Conservation (phyloP, 345 rosid genomes). For the Trapa bicornis region DNA sequence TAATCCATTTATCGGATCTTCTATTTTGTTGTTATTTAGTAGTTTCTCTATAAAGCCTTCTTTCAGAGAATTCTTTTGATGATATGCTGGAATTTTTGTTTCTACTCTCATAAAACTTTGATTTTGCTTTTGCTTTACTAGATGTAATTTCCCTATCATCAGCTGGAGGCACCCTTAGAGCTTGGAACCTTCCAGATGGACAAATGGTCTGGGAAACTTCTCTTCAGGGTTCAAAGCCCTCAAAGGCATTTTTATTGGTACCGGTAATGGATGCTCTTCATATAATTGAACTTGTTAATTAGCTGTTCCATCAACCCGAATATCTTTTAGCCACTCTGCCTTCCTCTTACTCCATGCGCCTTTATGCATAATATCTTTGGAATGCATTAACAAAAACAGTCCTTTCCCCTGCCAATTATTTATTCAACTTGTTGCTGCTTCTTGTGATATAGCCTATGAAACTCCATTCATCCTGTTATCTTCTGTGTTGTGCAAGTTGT, state of each 20-base stretch:
- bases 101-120: not conserved
- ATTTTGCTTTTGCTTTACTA: conserved; percentile 17
- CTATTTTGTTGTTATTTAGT: too few relatives aligned
- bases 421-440: not conserved
- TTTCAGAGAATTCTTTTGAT: too few relatives aligned
- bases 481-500: conserved; percentile 2
- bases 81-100: too few relatives aligned
- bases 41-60: too few relatives aligned
- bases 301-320: not conserved
- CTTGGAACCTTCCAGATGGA: conserved; percentile 98
- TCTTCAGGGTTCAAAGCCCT: conserved; percentile 39
- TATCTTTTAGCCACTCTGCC: not conserved
- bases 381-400: not conserved
- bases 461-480: not conserved
- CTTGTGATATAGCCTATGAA: not conserved
- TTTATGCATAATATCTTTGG: not conserved
- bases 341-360: not conserved
- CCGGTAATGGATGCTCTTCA: not conserved
- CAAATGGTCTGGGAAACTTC: conserved; percentile 92
- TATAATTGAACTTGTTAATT: not conserved
- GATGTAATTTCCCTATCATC: conserved; percentile 77
- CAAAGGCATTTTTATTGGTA: conserved; percentile 45
- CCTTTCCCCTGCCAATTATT: not conserved
- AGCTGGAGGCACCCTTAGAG: conserved; percentile 59
- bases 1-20: too few relatives aligned